Evolutionary conservation across 1,284 basidiomycete species (phyloP), one percentile per base, ranked within the genome.

Genomic region (Xerocomus amazonicus): DNA sequence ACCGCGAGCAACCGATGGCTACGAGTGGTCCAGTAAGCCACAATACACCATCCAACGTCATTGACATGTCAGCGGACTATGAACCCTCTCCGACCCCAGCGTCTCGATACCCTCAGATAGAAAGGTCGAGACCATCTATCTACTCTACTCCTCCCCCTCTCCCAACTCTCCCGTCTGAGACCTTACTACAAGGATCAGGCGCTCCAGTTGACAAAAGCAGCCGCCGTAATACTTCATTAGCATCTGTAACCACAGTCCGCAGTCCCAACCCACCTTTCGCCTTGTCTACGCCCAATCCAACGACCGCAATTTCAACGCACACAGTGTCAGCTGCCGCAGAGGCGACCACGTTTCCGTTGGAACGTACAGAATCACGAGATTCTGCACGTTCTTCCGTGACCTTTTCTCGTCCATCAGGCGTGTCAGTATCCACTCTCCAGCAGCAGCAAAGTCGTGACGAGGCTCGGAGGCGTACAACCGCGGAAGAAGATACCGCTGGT

Each of bases 21-120:
- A 45, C 38, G 33, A 52, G 50, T 14, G 46, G 42, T 9, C 28
- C 77, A 47, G 53, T 62, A 2, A 61, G 68, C 6, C 55, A 53
- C 17, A 61, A 59, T 23, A 51, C 57, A n/a, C 28, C 62, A 7
- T 53, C 59, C 36, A 53, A 62, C 23, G 35, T 55, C 49, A 19
- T 69, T 70, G 45, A 75, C 73, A 57, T 78, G 71, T 44, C 78
- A 69, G 45, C 73, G 71, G 58, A 75, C 70, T 74, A 80, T 52
- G 84, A 86, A 13, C 83, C 84, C 0, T 85, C 84, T 3, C 84
- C 85, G 0, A 84, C 83, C 0, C 84, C 83, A 33, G 71, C 69
- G 4, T 70, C 80, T 8, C 72, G 81, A 36, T 67, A 66, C 45
- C 50, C 62, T 28, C 58, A 55, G 14, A 54, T 61, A 3, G 73